Base-by-base conservation (phyloP, 306 rosid genomes). In the Cucurbita maxima region DNA sequence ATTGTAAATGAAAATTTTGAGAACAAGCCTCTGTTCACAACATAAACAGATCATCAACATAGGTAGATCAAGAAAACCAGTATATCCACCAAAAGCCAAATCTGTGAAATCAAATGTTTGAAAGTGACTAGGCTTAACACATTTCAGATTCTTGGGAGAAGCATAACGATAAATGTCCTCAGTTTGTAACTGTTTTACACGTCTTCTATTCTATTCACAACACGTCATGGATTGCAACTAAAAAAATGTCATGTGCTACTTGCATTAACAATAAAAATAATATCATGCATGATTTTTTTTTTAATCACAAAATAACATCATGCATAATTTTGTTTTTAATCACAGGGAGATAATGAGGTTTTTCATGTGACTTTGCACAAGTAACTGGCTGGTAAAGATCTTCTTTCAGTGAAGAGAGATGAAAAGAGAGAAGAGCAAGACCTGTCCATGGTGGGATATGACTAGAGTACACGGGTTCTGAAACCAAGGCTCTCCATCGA, bases 401-500 rank as follows among this genome's bases (percentile, higher is more conserved):
- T 66, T 68, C n/a, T 30, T 20, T 69, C 55, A 12, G 22, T 13
- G 73, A 37, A 37, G 7, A 64, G 20, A 18, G 8, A 75, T 36
- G 74, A n/a, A 22, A 16, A 51, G 58, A 74, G 74, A 75, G 78
- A 81, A 69, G 76, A 64, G 78, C 11, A 70, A 81, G 67, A 95
- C 99, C 99, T 95, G 96, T 85, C 97, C 87, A 82, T 89, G 97
- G 76, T 95, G 99, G 57, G 91, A 83, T 80, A 95, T 88, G 76
- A 78, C 77, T 63, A 95, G 79, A 66, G 87, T 91, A 76, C 96
- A 95, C 14, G 89, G 87, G 57, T 78, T 66, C 88, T 95, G 97
- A 83, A 79, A 82, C 99, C 99, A 95, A 72, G 97, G 99, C 70
- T 95, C 99, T 73, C 99, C 99, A 81, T 95, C 99, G 78, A 95